Percentiles rank a stretch among this genome's conserved stretches.
Conservation (phyloP, 2,329 filamentous ascomycete genomes). For the Fusarium redolens region DNA sequence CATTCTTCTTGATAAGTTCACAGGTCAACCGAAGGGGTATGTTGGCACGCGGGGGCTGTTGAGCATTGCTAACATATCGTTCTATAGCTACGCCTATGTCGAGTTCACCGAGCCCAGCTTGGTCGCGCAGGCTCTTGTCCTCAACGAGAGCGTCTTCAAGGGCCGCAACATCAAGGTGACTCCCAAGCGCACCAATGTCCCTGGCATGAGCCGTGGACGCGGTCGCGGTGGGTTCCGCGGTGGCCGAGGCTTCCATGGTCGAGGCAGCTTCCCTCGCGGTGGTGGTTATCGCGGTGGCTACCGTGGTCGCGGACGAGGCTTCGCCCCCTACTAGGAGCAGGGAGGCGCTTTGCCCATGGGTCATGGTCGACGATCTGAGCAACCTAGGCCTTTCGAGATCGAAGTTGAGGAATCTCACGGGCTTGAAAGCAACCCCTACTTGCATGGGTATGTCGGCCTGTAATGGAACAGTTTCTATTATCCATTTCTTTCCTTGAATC, state of each 20-base stretch:
- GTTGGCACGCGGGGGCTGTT: slow-evolving; percentile 45
- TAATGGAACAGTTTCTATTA: slow-evolving; percentile 6
- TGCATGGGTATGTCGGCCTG: slow-evolving; percentile 18
- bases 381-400: slow-evolving; percentile 41
- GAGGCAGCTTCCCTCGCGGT: slow-evolving; percentile 61
- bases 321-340: slow-evolving; percentile 70
- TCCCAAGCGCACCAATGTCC: slow-evolving; percentile 96
- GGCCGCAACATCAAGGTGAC: slow-evolving; percentile 94
- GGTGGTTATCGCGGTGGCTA: slow-evolving; percentile 75
- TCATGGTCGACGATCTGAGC: slow-evolving; percentile 30
- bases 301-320: slow-evolving; percentile 73
- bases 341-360: slow-evolving; percentile 43
- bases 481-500: slow-evolving; percentile 19
- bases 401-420: slow-evolving; percentile 40
- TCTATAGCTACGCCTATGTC: slow-evolving; percentile 91
- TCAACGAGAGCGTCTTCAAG: slow-evolving; percentile 97
- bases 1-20: slow-evolving; percentile 97
- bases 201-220: slow-evolving; percentile 88
- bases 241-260: slow-evolving; percentile 63
- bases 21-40: slow-evolving; percentile 98
- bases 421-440: slow-evolving; percentile 20
- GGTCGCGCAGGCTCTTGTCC: slow-evolving; percentile 90
- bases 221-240: slow-evolving; percentile 51
- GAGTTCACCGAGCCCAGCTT: slow-evolving; percentile 96
- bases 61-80: slow-evolving; percentile 24